Conservation (phyloP, 2,329 filamentous ascomycete genomes). For the Fusarium mangiferae region DNA sequence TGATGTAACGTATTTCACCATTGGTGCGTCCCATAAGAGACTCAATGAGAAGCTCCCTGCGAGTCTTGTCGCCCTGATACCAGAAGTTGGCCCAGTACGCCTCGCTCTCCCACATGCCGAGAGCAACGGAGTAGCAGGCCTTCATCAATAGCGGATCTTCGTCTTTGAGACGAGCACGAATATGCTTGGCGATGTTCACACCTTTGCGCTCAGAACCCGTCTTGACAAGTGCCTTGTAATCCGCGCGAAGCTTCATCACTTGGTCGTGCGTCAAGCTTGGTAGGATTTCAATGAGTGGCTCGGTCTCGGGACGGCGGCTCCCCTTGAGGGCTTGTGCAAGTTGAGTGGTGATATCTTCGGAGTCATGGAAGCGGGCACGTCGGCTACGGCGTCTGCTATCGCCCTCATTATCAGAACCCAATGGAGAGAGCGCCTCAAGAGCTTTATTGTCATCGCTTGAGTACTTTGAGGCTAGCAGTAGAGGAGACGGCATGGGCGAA, state of each 20-base stretch:
- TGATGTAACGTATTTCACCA: conserved; percentile 86
- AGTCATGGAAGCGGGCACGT: conserved; percentile 84
- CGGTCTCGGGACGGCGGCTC: conserved; percentile 72
- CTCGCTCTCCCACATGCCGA: conserved; percentile 92
- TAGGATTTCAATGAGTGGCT: conserved; percentile 82
- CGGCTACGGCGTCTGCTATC: conserved; percentile 61
- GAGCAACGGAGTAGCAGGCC: conserved; percentile 86
- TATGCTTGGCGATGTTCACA: conserved; percentile 87
- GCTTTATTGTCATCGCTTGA: conserved; percentile 61
- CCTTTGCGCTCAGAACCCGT: conserved; percentile 77
- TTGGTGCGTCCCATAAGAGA: conserved; percentile 90
- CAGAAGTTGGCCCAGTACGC: conserved; percentile 99
- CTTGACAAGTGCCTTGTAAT: conserved; percentile 93
- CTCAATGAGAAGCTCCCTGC: conserved; percentile 92
- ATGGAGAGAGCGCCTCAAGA: conserved; percentile 63
- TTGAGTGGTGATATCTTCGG: conserved; percentile 78
- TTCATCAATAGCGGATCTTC: conserved; percentile 84
- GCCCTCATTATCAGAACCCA: conserved; percentile 58
- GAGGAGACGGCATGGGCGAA: conserved; percentile 91
- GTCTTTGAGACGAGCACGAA: conserved; percentile 79
- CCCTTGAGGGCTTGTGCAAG: conserved; percentile 80
- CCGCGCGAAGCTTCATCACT: conserved; percentile 82
- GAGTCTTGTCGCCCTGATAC: conserved; percentile 88
- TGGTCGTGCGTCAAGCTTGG: conserved; percentile 88
- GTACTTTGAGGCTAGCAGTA: conserved; percentile 63